phyloP scores from a whole-genome alignment of 768 basidiomycete genomes.

The Megacollybia marginata region DNA sequence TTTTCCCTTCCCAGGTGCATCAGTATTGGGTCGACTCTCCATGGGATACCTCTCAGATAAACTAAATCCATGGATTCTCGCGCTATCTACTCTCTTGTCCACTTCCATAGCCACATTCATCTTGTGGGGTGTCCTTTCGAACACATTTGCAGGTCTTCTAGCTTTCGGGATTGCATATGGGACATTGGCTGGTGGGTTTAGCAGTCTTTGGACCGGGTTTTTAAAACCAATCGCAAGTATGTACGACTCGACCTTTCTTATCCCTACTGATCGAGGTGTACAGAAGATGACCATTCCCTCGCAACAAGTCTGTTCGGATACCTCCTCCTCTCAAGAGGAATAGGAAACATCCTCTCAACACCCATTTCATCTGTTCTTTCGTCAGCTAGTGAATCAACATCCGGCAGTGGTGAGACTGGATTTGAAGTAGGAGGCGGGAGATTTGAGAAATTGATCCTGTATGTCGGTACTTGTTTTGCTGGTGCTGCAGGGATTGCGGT shows the following conservation, averaged over 20 bases:
- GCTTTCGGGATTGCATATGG: slow-evolving; percentile 19
- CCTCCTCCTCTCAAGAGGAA: slow-evolving; percentile 18
- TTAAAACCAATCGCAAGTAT: slow-evolving; percentile 16
- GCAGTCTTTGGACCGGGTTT: slow-evolving; percentile 20
- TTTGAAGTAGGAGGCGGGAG: slow-evolving; percentile 20
- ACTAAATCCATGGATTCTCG: slow-evolving; percentile 15
- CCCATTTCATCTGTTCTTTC: slow-evolving; percentile 13
- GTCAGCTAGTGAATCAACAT: slow-evolving; percentile 1
- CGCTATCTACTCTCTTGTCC: slow-evolving; percentile 8
- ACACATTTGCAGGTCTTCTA: slow-evolving; percentile 16
- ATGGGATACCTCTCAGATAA: slow-evolving; percentile 21
- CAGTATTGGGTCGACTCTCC: slow-evolving; percentile 15
- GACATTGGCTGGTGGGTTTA: slow-evolving; percentile 18
- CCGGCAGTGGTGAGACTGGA: slow-evolving; percentile 6
- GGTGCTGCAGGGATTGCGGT: slow-evolving; percentile 15
- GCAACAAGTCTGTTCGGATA: slow-evolving; percentile 17
- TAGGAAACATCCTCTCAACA: slow-evolving; percentile 23
- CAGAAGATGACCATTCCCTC: slow-evolving; percentile 19
- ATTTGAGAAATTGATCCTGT: slow-evolving; percentile 20
- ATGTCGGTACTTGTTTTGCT: slow-evolving; percentile 23
- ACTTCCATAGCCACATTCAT: slow-evolving; percentile 19
- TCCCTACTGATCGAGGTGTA: background rate
- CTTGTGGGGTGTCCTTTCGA: slow-evolving; percentile 21
- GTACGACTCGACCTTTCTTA: background rate
- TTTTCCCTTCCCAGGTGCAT: slow-evolving; percentile 5